A percentile compares a stretch with the other conserved stretches of the same genome.
These are phyloP conservation scores for Aspergillus campestris DNA, from an alignment of 495 filamentous ascomycete species.

Conservation along the genomic window DNA sequence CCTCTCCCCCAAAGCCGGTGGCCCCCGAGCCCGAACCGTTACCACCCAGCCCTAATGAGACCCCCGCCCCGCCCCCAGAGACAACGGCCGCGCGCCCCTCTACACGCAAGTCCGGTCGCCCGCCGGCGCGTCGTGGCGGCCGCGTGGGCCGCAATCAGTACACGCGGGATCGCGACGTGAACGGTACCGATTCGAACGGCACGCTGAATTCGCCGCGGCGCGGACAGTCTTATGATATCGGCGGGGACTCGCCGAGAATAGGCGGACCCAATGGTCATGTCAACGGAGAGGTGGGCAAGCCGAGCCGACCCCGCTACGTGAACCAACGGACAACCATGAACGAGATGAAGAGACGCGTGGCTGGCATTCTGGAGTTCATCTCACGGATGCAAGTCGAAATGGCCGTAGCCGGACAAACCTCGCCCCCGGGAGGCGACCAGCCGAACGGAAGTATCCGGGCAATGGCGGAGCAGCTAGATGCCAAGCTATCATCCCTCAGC, in stretches of 20 bases:
- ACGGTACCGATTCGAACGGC: conserved; percentile 36
- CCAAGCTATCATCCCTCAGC: conserved; percentile 16
- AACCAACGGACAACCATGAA: conserved; percentile 66
- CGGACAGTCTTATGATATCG: conserved; percentile 57
- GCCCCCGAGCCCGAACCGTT: conserved; percentile 32
- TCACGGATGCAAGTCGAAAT: conserved; percentile 84
- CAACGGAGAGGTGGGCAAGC: conserved; percentile 41
- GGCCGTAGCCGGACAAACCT: conserved; percentile 44
- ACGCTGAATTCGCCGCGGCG: conserved; percentile 50
- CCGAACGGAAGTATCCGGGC: conserved; percentile 27
- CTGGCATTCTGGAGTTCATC: conserved; percentile 82
- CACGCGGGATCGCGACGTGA: conserved; percentile 62
- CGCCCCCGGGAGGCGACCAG: conserved; percentile 28
- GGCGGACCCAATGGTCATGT: conserved; percentile 27
- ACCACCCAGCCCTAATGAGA: conserved; percentile 45
- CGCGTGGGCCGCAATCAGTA: conserved; percentile 82
- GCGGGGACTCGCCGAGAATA: conserved; percentile 33
- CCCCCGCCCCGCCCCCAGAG: conserved; percentile 40
- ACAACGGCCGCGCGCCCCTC: conserved; percentile 32
- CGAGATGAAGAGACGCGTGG: conserved; percentile 82
- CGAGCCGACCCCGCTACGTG: conserved; percentile 51
- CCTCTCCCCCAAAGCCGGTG: conserved; percentile 31
- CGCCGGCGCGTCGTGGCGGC: conserved; percentile 52
- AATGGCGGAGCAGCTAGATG: conserved; percentile 31
- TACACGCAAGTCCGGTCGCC: conserved; percentile 60